phyloP scores from a whole-genome alignment of 805 yeast genomes.

The Candida maltosa region DNA sequence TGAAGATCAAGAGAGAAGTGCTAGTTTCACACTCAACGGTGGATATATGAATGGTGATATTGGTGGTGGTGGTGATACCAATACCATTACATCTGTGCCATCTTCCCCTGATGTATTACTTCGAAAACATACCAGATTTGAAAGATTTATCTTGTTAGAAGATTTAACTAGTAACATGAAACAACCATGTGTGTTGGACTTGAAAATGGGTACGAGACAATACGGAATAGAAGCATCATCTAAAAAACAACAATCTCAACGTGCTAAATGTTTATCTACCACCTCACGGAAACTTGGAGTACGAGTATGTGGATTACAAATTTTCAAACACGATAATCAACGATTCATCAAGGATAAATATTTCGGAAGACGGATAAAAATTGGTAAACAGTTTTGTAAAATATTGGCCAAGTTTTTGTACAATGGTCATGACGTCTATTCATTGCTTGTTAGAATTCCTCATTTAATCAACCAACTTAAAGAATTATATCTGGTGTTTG shows the following conservation, averaged over 20 bases:
- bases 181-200: constrained; percentile 87
- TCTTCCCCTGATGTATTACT: constrained; percentile 9
- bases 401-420: constrained; percentile 75
- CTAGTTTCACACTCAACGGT: background rate
- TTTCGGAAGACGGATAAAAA: constrained; percentile 75
- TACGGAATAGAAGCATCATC: constrained; percentile 89
- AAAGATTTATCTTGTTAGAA: constrained; percentile 81
- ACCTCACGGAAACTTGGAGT: constrained; percentile 84
- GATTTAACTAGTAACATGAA: constrained; percentile 83
- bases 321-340: constrained; percentile 18
- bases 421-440: constrained; percentile 59
- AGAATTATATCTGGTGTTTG: constrained; percentile 55
- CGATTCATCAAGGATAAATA: constrained; percentile 72
- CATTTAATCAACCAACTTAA: constrained; percentile 56
- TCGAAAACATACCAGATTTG: constrained; percentile 54
- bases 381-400: constrained; percentile 75
- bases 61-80: constrained; percentile 24
- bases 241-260: constrained; percentile 73
- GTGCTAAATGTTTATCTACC: constrained; percentile 74
- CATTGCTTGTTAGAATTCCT: constrained; percentile 68
- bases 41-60: constrained; percentile 18
- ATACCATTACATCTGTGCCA: background rate
- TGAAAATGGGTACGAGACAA: constrained; percentile 98
- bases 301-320: constrained; percentile 92
- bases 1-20: constrained; percentile 4